A percentile compares a stretch with the other conserved stretches of the same genome.
These are phyloP conservation scores for Acacia pycnantha DNA, from an alignment of 331 rosid species.

Conservation along the genomic window DNA sequence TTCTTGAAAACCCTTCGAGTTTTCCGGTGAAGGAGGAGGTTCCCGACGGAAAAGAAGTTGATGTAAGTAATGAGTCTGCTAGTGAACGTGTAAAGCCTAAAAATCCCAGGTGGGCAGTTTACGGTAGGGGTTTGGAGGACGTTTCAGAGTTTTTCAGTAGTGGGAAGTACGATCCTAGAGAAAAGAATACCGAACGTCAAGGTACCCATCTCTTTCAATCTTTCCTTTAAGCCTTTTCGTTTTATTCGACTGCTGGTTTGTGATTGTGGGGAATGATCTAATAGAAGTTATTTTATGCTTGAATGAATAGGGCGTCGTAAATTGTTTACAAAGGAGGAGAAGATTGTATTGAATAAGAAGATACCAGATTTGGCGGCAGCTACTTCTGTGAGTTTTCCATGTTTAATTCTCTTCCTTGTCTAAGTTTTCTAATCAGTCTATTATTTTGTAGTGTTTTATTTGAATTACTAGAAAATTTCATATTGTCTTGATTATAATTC, in stretches of 20 bases:
- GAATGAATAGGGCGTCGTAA: slow-evolving; percentile 55
- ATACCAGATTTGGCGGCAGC: slow-evolving; percentile 70
- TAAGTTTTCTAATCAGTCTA: neutral
- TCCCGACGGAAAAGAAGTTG: neutral
- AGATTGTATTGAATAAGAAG: slow-evolving; percentile 50
- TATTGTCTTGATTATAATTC: slow-evolving; percentile 3
- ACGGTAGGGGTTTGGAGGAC: slow-evolving; percentile 85
- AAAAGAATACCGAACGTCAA: slow-evolving; percentile 57
- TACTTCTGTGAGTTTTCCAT: slow-evolving; percentile 62
- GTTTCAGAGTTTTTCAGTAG: slow-evolving; percentile 79
- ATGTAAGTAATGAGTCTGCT: slow-evolving; percentile 18
- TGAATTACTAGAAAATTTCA: slow-evolving; percentile 10
- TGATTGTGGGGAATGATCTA: neutral
- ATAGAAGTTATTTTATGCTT: slow-evolving; percentile 16
- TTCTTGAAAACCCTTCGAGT: slow-evolving; percentile 49
- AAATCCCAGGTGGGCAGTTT: slow-evolving; percentile 93
- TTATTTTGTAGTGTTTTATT: slow-evolving; percentile 9
- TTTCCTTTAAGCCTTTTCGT: neutral
- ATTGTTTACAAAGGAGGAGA: slow-evolving; percentile 83
- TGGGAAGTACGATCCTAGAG: slow-evolving; percentile 47
- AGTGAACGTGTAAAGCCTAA: slow-evolving; percentile 58
- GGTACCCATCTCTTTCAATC: slow-evolving; percentile 37
- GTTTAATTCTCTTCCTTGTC: neutral
- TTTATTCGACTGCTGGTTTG: neutral
- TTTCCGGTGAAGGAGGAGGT: slow-evolving; percentile 29